These are phyloP conservation scores for Dichotomopilus funicola DNA, from an alignment of 2,329 filamentous ascomycete species.

Conservation along the genomic window DNA sequence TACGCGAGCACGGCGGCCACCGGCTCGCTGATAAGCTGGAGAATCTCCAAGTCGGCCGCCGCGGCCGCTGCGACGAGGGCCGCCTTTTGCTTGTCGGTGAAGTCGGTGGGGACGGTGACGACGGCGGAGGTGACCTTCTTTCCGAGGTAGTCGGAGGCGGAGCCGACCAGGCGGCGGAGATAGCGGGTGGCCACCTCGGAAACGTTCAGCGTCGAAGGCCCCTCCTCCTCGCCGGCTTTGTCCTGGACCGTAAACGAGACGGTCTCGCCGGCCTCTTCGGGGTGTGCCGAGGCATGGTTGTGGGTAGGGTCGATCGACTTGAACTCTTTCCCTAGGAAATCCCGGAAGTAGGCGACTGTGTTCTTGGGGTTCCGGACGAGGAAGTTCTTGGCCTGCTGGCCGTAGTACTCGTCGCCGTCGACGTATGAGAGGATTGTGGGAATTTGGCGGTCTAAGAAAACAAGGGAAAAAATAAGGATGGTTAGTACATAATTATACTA, in stretches of 20 bases:
- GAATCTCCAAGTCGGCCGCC: slow-evolving; percentile 75
- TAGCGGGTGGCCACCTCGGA: slow-evolving; percentile 80
- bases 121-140: slow-evolving; percentile 93
- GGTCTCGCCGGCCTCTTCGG: slow-evolving; percentile 62
- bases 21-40: slow-evolving; percentile 90
- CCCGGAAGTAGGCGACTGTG: slow-evolving; percentile 92
- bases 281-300: slow-evolving; percentile 88
- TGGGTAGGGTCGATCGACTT: slow-evolving; percentile 95
- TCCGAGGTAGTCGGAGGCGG: slow-evolving; percentile 86
- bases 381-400: slow-evolving; percentile 89
- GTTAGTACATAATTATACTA: background rate
- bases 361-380: slow-evolving; percentile 87
- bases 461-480: background rate
- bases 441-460: slow-evolving; percentile 77
- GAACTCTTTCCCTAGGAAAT: slow-evolving; percentile 95
- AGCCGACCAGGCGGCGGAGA: slow-evolving; percentile 70
- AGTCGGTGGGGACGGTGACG: slow-evolving; percentile 90
- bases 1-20: slow-evolving; percentile 85
- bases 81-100: slow-evolving; percentile 76
- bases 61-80: slow-evolving; percentile 72
- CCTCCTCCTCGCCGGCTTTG: slow-evolving; percentile 53
- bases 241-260: slow-evolving; percentile 83
- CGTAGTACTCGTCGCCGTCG: slow-evolving; percentile 93
- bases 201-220: slow-evolving; percentile 63
- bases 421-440: slow-evolving; percentile 91